Base-by-base conservation (phyloP, 2,329 filamentous ascomycete species). In the Aureobasidium sp. region DNA sequence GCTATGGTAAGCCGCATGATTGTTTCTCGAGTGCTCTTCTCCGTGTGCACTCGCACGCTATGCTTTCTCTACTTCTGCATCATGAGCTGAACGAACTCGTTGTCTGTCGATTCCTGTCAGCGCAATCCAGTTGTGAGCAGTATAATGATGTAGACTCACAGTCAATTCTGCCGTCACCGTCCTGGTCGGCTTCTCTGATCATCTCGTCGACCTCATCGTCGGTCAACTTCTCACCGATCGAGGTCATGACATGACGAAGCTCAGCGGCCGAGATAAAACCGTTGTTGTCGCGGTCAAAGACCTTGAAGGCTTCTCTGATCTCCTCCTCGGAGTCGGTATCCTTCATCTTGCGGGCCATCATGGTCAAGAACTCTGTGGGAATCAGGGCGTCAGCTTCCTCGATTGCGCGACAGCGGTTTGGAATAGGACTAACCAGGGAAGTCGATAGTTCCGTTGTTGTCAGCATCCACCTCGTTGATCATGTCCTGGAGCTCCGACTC, bases 191-290 rank as follows among this genome's bases (percentile, higher is more conserved):
- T 75, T 85, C 81, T 69, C 81, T 74, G 70, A 87, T 82, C 83
- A 86, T 86, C 75, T 85, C 82, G 64, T 85, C 82, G 63, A 86
- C 81, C 75, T 87, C 82, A 45, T 82, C 81, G 67, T 86, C 82
- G 54, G 82, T 84, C 71, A 86, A 73, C 71, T 84, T 82, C 78
- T 87, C 84, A 66, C 84, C 84, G 61, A 86, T 82, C 29, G 80
- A 82, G 66, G 81, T 83, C 81, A 87, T 85, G 72, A 86, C 82
- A 68, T 82, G 79, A 67, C 81, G 78, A 66, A 87, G 77, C 73
- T 86, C 84, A 55, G 82, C 81, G 59, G 82, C 79, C 32, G 81
- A 83, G 73, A 87, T 87, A 71, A 84, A 85, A 66, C 84, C 84
- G 71, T 83, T 85, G 73, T 82, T 82, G 70, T 87, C 84, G 69